A percentile compares a stretch with the other conserved stretches of the same genome.
phyloP scores from a whole-genome alignment of 345 rosid species.

The Eucalyptus camaldulensis region DNA sequence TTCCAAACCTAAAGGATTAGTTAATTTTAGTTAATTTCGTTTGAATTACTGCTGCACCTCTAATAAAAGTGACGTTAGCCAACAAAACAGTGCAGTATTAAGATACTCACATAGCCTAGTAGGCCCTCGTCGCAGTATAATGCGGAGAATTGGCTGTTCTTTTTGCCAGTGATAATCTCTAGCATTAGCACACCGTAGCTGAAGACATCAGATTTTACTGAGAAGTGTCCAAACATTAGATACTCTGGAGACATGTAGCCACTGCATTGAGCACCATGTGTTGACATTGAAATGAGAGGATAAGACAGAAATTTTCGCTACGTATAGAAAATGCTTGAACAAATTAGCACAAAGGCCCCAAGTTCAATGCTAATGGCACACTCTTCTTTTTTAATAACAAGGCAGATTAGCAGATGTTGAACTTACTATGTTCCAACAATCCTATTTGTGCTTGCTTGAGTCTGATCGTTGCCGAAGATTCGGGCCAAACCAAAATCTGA shows the following conservation, averaged over 20 bases:
- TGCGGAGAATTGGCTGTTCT: not conserved
- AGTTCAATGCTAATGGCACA: not conserved
- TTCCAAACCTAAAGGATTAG: conserved; percentile 1
- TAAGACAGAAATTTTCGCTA: not conserved
- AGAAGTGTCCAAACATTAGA: conserved; percentile 6
- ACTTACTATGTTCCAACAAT: conserved; percentile 57
- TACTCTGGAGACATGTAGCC: conserved; percentile 20
- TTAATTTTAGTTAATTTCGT: not conserved
- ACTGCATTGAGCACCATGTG: not conserved
- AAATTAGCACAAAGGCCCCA: not conserved
- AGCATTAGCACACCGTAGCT: conserved; percentile 9
- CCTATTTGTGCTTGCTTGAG: conserved; percentile 20
- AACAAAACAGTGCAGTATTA: not conserved
- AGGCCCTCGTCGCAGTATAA: not conserved
- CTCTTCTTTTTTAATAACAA: not conserved
- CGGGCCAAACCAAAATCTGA: conserved; percentile 69
- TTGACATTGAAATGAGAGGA: not conserved
- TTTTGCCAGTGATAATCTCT: conserved; percentile 8
- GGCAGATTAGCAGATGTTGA: not conserved
- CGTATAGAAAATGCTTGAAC: not conserved
- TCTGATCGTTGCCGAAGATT: conserved; percentile 24
- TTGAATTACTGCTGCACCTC: not conserved
- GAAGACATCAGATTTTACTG: conserved; percentile 6
- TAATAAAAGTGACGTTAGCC: not conserved
- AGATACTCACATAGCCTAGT: not conserved